Percentiles rank a stretch among this genome's conserved stretches.
phyloP scores from a whole-genome alignment of 2,329 filamentous ascomycete species.

The Fusarium tupiense region DNA sequence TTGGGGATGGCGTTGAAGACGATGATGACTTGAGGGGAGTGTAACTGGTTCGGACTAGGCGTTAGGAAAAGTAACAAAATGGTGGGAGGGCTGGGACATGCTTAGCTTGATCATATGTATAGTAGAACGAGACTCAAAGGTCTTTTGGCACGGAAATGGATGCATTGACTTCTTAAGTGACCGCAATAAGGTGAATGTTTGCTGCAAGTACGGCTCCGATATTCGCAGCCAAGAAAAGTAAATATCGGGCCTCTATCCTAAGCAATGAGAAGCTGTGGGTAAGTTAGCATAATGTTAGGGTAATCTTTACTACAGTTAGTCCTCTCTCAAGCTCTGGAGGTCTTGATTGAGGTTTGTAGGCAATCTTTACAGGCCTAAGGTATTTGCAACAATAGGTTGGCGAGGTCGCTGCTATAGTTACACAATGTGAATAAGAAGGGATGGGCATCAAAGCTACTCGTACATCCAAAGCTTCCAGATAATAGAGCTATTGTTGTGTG shows the following conservation, averaged over 20 bases:
- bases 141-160: background rate
- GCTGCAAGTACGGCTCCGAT: background rate
- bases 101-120: background rate
- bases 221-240: background rate
- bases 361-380: background rate
- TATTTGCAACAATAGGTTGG: background rate
- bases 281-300: rapidly evolving
- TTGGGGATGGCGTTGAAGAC: constrained; percentile 43
- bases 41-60: background rate
- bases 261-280: rapidly evolving
- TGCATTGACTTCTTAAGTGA: background rate
- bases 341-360: background rate
- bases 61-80: constrained; percentile 8
- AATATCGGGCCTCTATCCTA: rapidly evolving
- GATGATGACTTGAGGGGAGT: constrained; percentile 34
- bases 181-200: background rate
- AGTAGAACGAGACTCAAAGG: background rate
- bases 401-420: background rate
- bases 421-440: background rate
- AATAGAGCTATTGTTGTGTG: rapidly evolving
- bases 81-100: background rate
- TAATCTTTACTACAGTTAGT: too few relatives aligned
- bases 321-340: rapidly evolving
- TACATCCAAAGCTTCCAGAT: rapidly evolving
- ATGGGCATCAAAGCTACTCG: background rate